Base-by-base conservation (phyloP, 1,284 basidiomycete genomes). In the Meripilus lineatus region DNA sequence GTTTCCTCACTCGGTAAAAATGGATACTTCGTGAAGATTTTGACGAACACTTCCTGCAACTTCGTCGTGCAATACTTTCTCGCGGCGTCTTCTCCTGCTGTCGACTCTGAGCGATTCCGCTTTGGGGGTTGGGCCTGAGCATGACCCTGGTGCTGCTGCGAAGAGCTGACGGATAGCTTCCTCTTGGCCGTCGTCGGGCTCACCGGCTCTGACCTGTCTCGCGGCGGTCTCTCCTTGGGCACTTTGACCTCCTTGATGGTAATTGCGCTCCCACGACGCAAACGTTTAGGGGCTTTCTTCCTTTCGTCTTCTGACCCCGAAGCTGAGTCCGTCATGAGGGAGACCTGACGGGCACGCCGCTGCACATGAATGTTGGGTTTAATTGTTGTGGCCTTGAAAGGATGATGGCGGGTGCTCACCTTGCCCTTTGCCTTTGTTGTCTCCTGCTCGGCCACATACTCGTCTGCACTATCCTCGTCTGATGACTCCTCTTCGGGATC, bases 41-140 rank as follows among this genome's bases (percentile, higher is more conserved):
- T 72, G 48, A 67, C 66, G 59, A 89, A 78, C 47, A 87, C 64
- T 44, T 84, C 81, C 49, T 79, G 74, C 51, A 89, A 64, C 62
- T 88, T 88, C 15, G 74, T 73, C 42, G 85, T 66, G 58, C 87
- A 89, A 53, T 87, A 89, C 56, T 81, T 87, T 50, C 88, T 72
- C 0, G 78, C 71, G 10, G 84, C 77, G 55, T 90, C 87, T n/a
- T 83, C 81, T 10, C 66, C 62, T 1, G 72, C 61, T 20, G 59
- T 62, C 8, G 66, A 49, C 37, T 58, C 52, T 5, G 59, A 57
- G 1, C 73, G 68, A 49, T 74, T 75, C 24, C 66, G 30, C 10
- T 53, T 52, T 3, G 55, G 50, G 10, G 45, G 45, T 61, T 57
- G 33, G 64, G 68, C 49, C 14, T 59, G 50, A 2, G 57, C 55